Percentiles rank a stretch among this genome's conserved stretches.
phyloP scores from a whole-genome alignment of 1,139 yeast genomes.

The Magnusiomyces suaveolens region DNA sequence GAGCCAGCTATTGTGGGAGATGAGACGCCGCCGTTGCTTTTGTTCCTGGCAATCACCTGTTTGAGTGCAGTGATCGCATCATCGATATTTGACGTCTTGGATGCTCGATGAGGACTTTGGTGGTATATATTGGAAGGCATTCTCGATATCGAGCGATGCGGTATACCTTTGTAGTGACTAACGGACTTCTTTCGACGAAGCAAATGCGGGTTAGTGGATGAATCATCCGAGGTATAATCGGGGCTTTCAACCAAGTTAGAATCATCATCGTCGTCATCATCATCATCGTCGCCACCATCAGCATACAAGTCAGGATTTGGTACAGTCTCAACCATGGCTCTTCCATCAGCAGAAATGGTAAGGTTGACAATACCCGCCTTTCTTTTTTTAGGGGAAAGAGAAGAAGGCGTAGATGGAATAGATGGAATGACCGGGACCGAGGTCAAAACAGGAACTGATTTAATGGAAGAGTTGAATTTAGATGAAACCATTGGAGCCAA shows the following conservation, averaged over 20 bases:
- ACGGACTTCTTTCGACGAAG: background rate
- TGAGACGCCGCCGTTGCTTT: conserved; percentile 1
- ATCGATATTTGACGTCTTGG: conserved; percentile 1
- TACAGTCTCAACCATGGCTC: background rate
- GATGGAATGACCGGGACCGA: background rate
- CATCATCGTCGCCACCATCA: background rate
- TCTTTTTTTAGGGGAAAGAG: conserved; percentile 2
- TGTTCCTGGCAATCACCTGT: conserved; percentile 10
- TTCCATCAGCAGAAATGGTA: background rate
- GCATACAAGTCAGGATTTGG: background rate
- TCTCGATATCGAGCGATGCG: background rate
- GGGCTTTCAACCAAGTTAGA: background rate
- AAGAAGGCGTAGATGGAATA: background rate
- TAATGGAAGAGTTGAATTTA: background rate
- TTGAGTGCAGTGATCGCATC: conserved; percentile 12
- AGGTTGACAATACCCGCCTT: conserved; percentile 2
- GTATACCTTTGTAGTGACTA: background rate
- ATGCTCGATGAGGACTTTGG: background rate
- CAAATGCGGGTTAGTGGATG: background rate
- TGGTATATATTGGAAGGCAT: background rate
- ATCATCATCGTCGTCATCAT: conserved; percentile 1
- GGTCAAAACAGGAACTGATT: background rate
- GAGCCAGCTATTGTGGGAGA: background rate
- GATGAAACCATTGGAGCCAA: background rate
- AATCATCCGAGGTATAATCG: background rate